These are phyloP conservation scores for Colletotrichum sp. DNA, from an alignment of 2,329 filamentous ascomycete genomes.

Conservation along the genomic window DNA sequence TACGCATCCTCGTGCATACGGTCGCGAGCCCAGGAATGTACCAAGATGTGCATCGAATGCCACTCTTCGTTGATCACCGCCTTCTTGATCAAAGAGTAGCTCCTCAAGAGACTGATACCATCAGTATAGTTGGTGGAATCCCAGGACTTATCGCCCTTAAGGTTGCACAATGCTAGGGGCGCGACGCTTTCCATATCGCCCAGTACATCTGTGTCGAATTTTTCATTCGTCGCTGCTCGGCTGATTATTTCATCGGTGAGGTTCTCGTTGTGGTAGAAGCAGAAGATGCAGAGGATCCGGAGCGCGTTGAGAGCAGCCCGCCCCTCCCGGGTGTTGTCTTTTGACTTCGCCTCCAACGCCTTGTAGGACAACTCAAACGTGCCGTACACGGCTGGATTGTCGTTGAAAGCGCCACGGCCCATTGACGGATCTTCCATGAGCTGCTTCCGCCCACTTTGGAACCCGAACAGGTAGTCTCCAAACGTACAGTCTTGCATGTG, in stretches of 20 bases:
- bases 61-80: accelerated
- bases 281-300: slow-evolving; percentile 28
- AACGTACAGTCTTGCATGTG: slow-evolving; percentile 12
- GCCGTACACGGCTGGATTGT: slow-evolving; percentile 24
- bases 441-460: slow-evolving; percentile 14
- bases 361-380: slow-evolving; percentile 30
- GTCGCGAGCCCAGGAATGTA: slow-evolving; percentile 27
- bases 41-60: slow-evolving; percentile 28
- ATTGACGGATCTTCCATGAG: slow-evolving; percentile 1
- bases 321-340: neutral
- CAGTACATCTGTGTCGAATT: too few relatives aligned
- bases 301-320: slow-evolving; percentile 24
- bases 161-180: too few relatives aligned
- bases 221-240: too few relatives aligned
- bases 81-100: slow-evolving; percentile 25
- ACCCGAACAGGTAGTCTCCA: slow-evolving; percentile 9
- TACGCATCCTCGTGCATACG: neutral
- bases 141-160: too few relatives aligned
- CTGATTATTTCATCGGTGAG: neutral
- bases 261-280: slow-evolving; percentile 32
- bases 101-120: neutral
- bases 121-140: neutral
- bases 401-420: slow-evolving; percentile 7
- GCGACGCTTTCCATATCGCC: too few relatives aligned
- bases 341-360: slow-evolving; percentile 1